A percentile compares a stretch with the other conserved stretches of the same genome.
Evolutionary conservation across 202 grass and related monocot genomes (phyloP).

Genomic region (Miscanthus sacchariflorus): DNA sequence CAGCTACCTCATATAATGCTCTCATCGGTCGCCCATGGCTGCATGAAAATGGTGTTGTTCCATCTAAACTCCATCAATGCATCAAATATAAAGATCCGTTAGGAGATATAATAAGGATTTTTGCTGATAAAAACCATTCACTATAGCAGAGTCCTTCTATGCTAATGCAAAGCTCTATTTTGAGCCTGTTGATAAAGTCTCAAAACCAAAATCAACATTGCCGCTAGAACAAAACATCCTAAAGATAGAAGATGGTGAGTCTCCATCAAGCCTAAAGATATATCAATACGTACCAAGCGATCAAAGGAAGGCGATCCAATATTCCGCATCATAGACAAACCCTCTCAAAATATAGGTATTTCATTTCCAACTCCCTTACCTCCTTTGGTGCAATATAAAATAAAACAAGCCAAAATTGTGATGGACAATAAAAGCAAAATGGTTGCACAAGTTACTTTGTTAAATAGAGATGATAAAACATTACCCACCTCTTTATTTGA

Average conservation of each 20-base stretch:
- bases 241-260: not conserved
- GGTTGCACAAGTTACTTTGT: not conserved
- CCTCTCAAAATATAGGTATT: no score
- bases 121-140: conserved; percentile 3
- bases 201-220: not conserved
- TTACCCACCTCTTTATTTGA: not conserved
- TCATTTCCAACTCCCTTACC: not conserved
- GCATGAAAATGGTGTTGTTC: conserved; percentile 5
- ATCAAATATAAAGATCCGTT: not conserved
- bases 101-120: not conserved
- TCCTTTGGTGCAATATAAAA: conserved; percentile 17
- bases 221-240: not conserved
- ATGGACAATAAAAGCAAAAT: not conserved
- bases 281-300: not conserved
- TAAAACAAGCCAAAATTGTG: not conserved
- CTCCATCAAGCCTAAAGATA: not conserved
- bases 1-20: conserved; percentile 5
- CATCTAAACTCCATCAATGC: conserved; percentile 18
- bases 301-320: not conserved
- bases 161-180: not conserved
- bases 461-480: not conserved
- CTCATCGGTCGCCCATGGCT: not conserved
- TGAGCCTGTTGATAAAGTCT: not conserved
- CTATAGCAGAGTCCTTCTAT: not conserved
- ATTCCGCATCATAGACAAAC: no score